Evolutionary conservation across 2,329 filamentous ascomycete species (phyloP).

Genomic region (Colletotrichum salicis): DNA sequence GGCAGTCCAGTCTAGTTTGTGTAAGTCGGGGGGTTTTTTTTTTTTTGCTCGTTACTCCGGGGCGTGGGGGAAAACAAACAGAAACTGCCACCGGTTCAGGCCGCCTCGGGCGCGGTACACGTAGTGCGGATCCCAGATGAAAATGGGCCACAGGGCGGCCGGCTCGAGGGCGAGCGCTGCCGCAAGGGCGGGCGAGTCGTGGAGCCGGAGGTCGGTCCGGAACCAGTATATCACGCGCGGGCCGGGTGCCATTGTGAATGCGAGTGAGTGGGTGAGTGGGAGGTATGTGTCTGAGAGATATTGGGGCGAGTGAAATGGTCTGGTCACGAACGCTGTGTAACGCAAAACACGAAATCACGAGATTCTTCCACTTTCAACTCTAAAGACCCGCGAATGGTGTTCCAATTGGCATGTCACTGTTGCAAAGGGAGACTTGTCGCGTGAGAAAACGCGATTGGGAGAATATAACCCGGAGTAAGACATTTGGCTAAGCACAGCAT

Average conservation of each 20-base stretch:
- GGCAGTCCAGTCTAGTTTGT: conserved; percentile 71
- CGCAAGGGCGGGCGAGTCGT: conserved; percentile 79
- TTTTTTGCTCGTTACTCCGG: not conserved
- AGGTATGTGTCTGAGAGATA: not conserved
- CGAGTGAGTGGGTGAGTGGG: not conserved
- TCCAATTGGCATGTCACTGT: not conserved
- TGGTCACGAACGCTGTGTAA: not conserved
- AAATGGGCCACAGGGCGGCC: conserved; percentile 77
- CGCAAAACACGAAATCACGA: not conserved
- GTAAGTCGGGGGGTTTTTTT: too few relatives aligned
- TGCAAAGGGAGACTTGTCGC: not conserved
- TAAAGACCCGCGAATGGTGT: not conserved
- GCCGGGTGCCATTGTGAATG: conserved; percentile 11
- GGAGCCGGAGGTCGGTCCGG: conserved; percentile 79
- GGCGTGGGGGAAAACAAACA: conserved; percentile 53
- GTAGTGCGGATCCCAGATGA: conserved; percentile 85
- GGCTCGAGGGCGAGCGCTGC: conserved; percentile 78
- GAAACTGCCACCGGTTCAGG: conserved; percentile 79
- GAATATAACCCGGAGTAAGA: conserved; percentile 42
- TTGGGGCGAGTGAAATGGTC: not conserved
- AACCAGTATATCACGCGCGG: conserved; percentile 78
- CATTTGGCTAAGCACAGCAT: not conserved
- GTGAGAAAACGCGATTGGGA: not conserved
- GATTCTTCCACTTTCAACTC: not conserved
- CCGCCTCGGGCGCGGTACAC: conserved; percentile 78